A percentile compares a stretch with the other conserved stretches of the same genome.
Conservation (phyloP, 305 asterid genomes). For the Nicotiana rustica region DNA sequence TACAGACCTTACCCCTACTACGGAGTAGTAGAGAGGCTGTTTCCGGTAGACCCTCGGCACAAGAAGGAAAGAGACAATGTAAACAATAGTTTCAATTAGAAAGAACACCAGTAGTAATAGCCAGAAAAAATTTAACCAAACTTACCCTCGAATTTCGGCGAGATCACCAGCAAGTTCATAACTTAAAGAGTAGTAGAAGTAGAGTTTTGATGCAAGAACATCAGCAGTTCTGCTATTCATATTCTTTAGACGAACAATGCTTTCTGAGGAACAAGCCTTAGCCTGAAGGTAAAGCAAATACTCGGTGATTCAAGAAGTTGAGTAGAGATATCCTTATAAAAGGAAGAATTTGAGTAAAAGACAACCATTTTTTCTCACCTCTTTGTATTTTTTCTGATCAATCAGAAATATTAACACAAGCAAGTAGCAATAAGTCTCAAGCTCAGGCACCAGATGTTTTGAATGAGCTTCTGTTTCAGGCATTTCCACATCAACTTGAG, state of each 20-base stretch:
- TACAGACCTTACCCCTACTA: too few relatives aligned
- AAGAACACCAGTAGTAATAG: background rate
- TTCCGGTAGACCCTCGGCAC: too few relatives aligned
- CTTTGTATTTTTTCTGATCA: constrained; percentile 75
- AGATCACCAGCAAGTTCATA: constrained; percentile 68
- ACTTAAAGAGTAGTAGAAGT: constrained; percentile 70
- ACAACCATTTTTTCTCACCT: constrained; percentile 52
- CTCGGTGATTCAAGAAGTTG: constrained; percentile 20
- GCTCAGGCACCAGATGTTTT: constrained; percentile 79
- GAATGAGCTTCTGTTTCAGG: constrained; percentile 61
- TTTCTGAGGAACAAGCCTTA: constrained; percentile 66
- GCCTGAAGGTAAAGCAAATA: constrained; percentile 50
- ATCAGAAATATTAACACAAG: constrained; percentile 78
- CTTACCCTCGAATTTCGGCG: constrained; percentile 69
- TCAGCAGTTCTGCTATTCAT: constrained; percentile 65
- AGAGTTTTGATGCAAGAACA: constrained; percentile 70
- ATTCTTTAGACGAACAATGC: constrained; percentile 61
- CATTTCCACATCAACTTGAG: constrained; percentile 67
- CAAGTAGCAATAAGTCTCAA: constrained; percentile 82
- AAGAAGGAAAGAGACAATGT: too few relatives aligned
- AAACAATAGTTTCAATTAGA: background rate
- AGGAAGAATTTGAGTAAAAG: background rate
- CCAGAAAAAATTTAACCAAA: background rate
- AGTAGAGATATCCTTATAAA: background rate
- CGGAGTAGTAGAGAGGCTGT: too few relatives aligned